Evolutionary conservation across 805 yeast species (phyloP), one percentile per base, ranked within the genome.

Genomic region (Candida pseudoglaebosa): DNA sequence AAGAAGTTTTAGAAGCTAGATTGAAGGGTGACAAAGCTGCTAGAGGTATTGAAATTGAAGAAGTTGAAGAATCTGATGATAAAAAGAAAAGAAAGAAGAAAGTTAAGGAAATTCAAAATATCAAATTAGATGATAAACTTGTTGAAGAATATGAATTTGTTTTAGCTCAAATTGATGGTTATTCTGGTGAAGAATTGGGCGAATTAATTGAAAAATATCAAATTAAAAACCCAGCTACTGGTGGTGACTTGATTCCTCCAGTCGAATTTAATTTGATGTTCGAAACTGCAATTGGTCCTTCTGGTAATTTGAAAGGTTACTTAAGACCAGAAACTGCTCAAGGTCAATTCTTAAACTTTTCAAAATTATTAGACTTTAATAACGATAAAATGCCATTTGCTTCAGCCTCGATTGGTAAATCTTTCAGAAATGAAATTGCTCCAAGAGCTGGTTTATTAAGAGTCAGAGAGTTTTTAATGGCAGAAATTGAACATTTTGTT

Each of bases 281-380:
- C 61, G 98, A 91, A 70, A 93, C 99, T 43, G 96, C 96, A 41
- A 95, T 93, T 62, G 99, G 99, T 39, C 99, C 99, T 45, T 86
- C 97, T 38, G 99, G 99, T 57, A 88, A 83, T 61, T 70, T 90
- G 62, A 90, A 86, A 73, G 99, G 99, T 50, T 93, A 78, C 69
- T 70, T 93, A 59, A 82, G 99, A 68, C 99, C 99, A 45, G 99
- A 93, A 73, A 93, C 99, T 47, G 99, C 99, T 18, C 99, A 93
- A 75, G 99, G 99, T 58, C 99, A 93, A 71, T 93, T 93, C 65
- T 75, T 93, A 60, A 93, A 93, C 76, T 93, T 93, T 71, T 78
- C 80, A 73, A 95, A 91, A 68, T 75, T 93, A 56, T 78, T 88
- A 54, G 99, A 93, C 57, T 86, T 81, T 75, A 93, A 93, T 78